Percentiles rank a stretch among this genome's conserved stretches.
Evolutionary conservation across 2,329 filamentous ascomycete species (phyloP).

Genomic region (Mycosphaerella sp.): DNA sequence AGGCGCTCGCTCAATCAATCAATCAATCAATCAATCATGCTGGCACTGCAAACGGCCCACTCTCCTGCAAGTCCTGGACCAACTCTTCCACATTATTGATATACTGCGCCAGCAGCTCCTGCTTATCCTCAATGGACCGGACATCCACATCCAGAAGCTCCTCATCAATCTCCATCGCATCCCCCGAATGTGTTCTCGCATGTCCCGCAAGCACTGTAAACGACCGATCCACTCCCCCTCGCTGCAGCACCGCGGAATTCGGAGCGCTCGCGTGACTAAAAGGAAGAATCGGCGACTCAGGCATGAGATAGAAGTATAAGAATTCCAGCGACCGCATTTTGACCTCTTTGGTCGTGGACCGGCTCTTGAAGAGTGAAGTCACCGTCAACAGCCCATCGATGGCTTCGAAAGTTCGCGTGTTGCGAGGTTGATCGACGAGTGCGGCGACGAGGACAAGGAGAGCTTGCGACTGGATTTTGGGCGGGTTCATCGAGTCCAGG

Average conservation of each 20-base stretch:
- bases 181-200: conserved; percentile 31
- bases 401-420: conserved; percentile 85
- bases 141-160: conserved; percentile 37
- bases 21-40: conserved; percentile 1
- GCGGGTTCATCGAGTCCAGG: conserved; percentile 82
- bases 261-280: conserved; percentile 22
- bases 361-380: conserved; percentile 86
- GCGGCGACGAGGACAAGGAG: conserved; percentile 85
- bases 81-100: conserved; percentile 78
- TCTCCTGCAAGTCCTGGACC: conserved; percentile 71
- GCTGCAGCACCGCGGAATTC: conserved; percentile 26
- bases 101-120: conserved; percentile 68
- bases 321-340: conserved; percentile 97
- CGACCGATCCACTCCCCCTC: conserved; percentile 22
- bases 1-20: not conserved
- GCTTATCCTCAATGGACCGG: conserved; percentile 74
- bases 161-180: conserved; percentile 34
- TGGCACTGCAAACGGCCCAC: conserved; percentile 54
- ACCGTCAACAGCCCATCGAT: conserved; percentile 88
- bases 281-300: conserved; percentile 56
- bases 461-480: conserved; percentile 83
- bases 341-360: conserved; percentile 76
- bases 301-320: conserved; percentile 97
- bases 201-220: conserved; percentile 20
- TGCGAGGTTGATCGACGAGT: conserved; percentile 76